These are phyloP conservation scores for Strobilomyces echinocephalus DNA, from an alignment of 768 basidiomycete species.

Conservation along the genomic window DNA sequence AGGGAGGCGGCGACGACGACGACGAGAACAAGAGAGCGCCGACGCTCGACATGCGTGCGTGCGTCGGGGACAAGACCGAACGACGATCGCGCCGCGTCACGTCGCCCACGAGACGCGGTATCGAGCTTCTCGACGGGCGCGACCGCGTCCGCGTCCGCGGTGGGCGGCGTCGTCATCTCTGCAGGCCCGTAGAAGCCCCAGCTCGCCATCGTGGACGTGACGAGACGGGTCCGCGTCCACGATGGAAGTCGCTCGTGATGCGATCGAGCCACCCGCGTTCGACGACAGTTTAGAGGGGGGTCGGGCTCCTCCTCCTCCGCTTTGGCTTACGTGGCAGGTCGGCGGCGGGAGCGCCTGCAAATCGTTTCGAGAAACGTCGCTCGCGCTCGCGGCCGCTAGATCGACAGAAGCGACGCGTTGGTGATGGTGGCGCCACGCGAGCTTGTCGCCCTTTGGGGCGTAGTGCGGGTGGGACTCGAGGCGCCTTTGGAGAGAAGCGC, in stretches of 20 bases:
- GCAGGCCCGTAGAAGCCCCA: not conserved
- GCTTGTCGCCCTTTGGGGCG: constrained; percentile 12
- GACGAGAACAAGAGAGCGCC: not conserved
- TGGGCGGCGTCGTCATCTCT: not conserved
- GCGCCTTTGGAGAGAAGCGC: constrained; percentile 6
- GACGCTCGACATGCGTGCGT: constrained; percentile 3
- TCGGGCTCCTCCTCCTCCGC: constrained; percentile 2
- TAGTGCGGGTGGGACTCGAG: constrained; percentile 2
- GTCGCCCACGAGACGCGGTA: not conserved
- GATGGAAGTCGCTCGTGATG: constrained; percentile 14
- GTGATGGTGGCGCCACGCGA: constrained; percentile 6
- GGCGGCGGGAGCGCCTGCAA: constrained; percentile 6
- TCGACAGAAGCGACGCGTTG: constrained; percentile 14
- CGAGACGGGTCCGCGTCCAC: constrained; percentile 7
- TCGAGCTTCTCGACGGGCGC: constrained; percentile 2
- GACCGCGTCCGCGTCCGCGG: not conserved
- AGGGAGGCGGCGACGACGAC: not conserved
- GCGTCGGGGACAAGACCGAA: constrained; percentile 1
- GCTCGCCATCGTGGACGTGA: not conserved
- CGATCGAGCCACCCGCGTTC: constrained; percentile 8
- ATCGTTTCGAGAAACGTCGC: constrained; percentile 22
- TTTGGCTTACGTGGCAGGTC: not conserved
- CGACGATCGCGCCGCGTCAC: constrained; percentile 1
- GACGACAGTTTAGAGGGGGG: constrained; percentile 4
- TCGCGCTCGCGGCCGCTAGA: constrained; percentile 7